phyloP scores from a whole-genome alignment of 164 flowering plant genomes.

The Liriodendron chinense region DNA sequence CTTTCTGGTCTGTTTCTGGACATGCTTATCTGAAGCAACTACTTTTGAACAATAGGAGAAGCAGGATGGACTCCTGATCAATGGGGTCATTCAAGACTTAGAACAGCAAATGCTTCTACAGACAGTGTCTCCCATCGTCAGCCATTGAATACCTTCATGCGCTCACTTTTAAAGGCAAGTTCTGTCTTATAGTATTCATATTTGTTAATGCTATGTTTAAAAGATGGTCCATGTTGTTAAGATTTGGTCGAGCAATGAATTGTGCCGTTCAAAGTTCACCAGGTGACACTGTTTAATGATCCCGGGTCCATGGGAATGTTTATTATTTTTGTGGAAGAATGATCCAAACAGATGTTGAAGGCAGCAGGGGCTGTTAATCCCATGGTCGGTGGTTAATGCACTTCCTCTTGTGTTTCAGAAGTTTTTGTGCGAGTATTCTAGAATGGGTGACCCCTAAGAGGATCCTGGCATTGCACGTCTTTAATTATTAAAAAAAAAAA shows the following conservation, averaged over 20 bases:
- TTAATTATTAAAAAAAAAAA: too few relatives aligned
- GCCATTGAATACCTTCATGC: constrained; percentile 77
- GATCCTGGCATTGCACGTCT: neutral
- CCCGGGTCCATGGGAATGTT: neutral
- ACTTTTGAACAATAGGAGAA: constrained; percentile 51
- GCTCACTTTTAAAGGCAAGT: constrained; percentile 79
- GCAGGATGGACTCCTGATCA: constrained; percentile 99
- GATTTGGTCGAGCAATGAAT: too few relatives aligned
- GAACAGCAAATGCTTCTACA: constrained; percentile 42
- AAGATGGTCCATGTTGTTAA: too few relatives aligned
- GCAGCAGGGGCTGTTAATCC: neutral
- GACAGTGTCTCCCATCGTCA: constrained; percentile 67
- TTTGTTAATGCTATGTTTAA: too few relatives aligned
- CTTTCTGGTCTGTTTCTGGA: neutral
- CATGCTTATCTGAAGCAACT: neutral
- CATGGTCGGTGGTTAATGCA: neutral
- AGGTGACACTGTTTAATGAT: neutral
- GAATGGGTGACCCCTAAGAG: neutral
- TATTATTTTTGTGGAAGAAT: neutral
- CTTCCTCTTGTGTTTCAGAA: neutral
- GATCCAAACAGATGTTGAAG: neutral
- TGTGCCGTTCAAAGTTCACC: neutral
- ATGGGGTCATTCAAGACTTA: constrained; percentile 80
- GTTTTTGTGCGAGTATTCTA: neutral
- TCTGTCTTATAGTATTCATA: neutral